Evolutionary conservation across 2,329 filamentous ascomycete species (phyloP).

Genomic region (Arthrobotrys conoides): DNA sequence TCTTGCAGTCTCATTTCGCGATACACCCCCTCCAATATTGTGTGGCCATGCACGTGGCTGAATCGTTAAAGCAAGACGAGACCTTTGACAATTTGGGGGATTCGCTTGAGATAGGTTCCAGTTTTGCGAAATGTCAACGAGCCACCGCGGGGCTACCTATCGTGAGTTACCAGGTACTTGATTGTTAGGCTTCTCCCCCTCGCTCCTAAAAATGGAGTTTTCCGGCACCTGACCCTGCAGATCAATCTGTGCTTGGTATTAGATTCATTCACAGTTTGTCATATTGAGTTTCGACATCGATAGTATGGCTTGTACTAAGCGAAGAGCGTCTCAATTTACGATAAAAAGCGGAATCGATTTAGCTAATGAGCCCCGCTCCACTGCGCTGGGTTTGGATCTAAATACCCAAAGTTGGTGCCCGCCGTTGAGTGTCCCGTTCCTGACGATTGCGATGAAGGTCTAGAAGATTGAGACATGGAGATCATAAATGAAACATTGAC

Average conservation of each 20-base stretch:
- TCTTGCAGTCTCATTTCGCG: slow-evolving; percentile 43
- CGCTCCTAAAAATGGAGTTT: slow-evolving; percentile 7
- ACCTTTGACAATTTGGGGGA: slow-evolving; percentile 44
- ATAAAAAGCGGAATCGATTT: slow-evolving; percentile 43
- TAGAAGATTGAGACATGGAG: slow-evolving; percentile 46
- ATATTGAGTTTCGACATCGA: slow-evolving; percentile 26
- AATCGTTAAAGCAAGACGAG: slow-evolving; percentile 19
- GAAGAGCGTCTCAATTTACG: slow-evolving; percentile 24
- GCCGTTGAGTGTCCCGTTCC: slow-evolving; percentile 25
- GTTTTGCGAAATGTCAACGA: not conserved
- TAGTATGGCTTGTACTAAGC: slow-evolving; percentile 17
- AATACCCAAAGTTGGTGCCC: slow-evolving; percentile 7
- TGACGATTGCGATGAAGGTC: slow-evolving; percentile 30
- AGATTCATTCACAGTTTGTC: slow-evolving; percentile 9
- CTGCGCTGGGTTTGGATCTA: slow-evolving; percentile 24
- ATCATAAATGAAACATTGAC: slow-evolving; percentile 41
- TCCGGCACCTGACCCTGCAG: slow-evolving; percentile 50
- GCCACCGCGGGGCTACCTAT: slow-evolving; percentile 15
- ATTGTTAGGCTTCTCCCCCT: not conserved
- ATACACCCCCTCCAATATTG: slow-evolving; percentile 2
- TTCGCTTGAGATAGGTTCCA: slow-evolving; percentile 45
- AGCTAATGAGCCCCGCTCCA: slow-evolving; percentile 43
- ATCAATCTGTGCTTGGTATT: slow-evolving; percentile 28
- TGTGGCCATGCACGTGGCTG: slow-evolving; percentile 41
- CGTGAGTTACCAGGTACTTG: slow-evolving; percentile 26